Percentiles rank a stretch among this genome's conserved stretches.
Evolutionary conservation across 1,139 yeast genomes (phyloP).

Genomic region (Sugiyamaella japonica): DNA sequence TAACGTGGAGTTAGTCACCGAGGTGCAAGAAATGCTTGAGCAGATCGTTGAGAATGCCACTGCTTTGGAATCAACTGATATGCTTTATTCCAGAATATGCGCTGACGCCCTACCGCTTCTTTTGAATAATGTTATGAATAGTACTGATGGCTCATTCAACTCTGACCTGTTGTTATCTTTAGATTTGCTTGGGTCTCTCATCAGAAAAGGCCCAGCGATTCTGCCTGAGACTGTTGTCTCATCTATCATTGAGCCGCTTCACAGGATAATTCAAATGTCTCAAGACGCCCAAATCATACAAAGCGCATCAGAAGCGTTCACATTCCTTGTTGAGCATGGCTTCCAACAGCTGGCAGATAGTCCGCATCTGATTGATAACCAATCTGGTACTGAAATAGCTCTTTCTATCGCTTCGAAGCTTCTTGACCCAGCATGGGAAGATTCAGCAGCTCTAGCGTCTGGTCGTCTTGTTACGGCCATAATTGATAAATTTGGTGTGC

Average conservation of each 20-base stretch:
- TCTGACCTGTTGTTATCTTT: constrained; percentile 64
- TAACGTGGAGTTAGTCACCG: constrained; percentile 61
- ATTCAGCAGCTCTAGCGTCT: constrained; percentile 73
- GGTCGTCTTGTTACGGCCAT: constrained; percentile 47
- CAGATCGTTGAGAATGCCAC: constrained; percentile 54
- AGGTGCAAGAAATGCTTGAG: constrained; percentile 63
- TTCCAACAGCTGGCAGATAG: constrained; percentile 46
- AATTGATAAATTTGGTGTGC: constrained; percentile 56
- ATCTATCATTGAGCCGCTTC: constrained; percentile 53
- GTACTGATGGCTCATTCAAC: constrained; percentile 35
- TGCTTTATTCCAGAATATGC: constrained; percentile 44
- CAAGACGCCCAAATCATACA: constrained; percentile 81
- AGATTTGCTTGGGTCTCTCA: constrained; percentile 61
- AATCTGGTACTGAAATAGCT: constrained; percentile 55
- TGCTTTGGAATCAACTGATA: constrained; percentile 37
- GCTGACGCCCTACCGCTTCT: constrained; percentile 47
- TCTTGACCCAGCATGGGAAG: constrained; percentile 69
- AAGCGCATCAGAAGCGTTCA: constrained; percentile 72
- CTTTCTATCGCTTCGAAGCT: constrained; percentile 66
- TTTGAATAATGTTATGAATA: constrained; percentile 38
- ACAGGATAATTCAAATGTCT: constrained; percentile 53
- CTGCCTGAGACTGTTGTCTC: constrained; percentile 53
- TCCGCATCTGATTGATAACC: constrained; percentile 45
- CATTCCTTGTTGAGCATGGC: constrained; percentile 57
- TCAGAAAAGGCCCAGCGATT: constrained; percentile 49